Evolutionary conservation across 2,329 filamentous ascomycete genomes (phyloP).

Genomic region (Botrytis sinoallii): DNA sequence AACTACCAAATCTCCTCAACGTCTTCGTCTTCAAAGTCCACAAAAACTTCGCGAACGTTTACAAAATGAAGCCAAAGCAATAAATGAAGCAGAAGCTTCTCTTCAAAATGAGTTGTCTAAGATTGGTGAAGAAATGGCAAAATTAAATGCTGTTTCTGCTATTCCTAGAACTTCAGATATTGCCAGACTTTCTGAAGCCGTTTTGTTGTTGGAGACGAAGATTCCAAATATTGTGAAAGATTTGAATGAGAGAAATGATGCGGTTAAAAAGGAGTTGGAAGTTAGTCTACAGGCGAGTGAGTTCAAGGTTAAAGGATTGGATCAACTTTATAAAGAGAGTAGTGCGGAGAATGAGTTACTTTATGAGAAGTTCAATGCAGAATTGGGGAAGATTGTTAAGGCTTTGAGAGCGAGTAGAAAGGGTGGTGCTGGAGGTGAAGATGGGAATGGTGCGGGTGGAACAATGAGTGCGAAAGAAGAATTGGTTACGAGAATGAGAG

Average conservation of each 20-base stretch:
- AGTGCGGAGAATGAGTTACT: conserved; percentile 90
- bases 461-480: conserved; percentile 77
- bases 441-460: conserved; percentile 40
- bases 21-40: conserved; percentile 66
- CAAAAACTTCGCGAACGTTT: conserved; percentile 82
- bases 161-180: conserved; percentile 31
- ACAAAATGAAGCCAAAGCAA: conserved; percentile 73
- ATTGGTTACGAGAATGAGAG: conserved; percentile 66
- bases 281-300: conserved; percentile 70
- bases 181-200: conserved; percentile 50
- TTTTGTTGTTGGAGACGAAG: conserved; percentile 65
- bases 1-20: conserved; percentile 32
- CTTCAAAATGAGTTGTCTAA: conserved; percentile 74
- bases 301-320: conserved; percentile 74
- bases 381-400: conserved; percentile 77
- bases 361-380: conserved; percentile 89
- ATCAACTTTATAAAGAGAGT: conserved; percentile 83
- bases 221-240: conserved; percentile 59
- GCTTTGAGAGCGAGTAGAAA: conserved; percentile 56
- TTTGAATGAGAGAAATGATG: conserved; percentile 57
- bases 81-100: conserved; percentile 65
- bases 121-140: conserved; percentile 76
- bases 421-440: not conserved
- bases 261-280: conserved; percentile 69
- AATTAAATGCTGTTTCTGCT: conserved; percentile 45